Base-by-base conservation (phyloP, 2,329 filamentous ascomycete genomes). In the Pseudogymnoascus sp. region DNA sequence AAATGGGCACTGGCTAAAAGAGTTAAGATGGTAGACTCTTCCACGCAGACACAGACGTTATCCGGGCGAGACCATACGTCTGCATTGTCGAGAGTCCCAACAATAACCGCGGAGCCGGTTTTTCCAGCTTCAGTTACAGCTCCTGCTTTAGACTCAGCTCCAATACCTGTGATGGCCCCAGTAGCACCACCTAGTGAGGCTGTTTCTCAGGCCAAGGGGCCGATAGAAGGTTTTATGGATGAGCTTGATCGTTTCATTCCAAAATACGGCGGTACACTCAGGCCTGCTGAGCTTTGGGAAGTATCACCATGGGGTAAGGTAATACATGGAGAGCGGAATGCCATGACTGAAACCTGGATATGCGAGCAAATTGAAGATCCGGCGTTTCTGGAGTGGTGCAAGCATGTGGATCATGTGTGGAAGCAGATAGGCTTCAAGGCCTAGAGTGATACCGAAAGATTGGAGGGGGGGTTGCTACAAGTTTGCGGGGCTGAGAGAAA, bases 401-500 rank as follows among this genome's bases (percentile, higher is more conserved):
- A 78, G 62, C 79, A 82, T 67, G 73, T 79, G 50, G 76, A 77
- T 58, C 71, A 71, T 11, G 75, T 77, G 63, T 83, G 80, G 80
- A 72, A 73, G 62, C 73, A 75, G 37, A 72, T 78, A 59, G 75
- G 73, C n/a, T 67, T 80, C n/a, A 76, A 73, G n/a, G 66, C 73
- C 62, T 69, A 54, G n/a, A 20, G 28, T 32, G 8, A 12, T 32
- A 4, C 28, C 4, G 47, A 16, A 32, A 4, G 11, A 7, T 9
- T 12, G 11, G n/a, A 9, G 14, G 14, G 9, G 22, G 14, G n/a
- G 32, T 54, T 32, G 11, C n/a, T 20, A 54, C 14, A 71, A 99
- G 97, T 68, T 86, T 94, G 90, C 95, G 60, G 97, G 77, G 70
- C 90, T 94, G 73, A 97, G 62, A 99, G 92, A 70, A 92, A 96